Conservation (phyloP, 176 grass and related monocot genomes). For the Microstegium vimineum region DNA sequence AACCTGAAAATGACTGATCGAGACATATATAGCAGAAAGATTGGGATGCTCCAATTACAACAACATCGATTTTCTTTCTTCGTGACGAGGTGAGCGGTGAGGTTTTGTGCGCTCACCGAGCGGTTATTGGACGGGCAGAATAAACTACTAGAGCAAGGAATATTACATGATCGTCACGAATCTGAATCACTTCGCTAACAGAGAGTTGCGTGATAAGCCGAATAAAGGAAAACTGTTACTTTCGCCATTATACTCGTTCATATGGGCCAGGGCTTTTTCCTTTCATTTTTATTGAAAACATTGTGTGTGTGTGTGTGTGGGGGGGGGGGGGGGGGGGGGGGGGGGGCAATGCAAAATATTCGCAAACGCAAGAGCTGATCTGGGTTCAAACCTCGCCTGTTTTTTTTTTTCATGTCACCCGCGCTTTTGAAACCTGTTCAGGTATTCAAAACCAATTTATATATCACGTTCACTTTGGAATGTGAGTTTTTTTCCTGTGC, state of each 20-base stretch:
- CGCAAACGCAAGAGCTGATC: no score
- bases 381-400: no score
- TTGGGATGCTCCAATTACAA: background rate
- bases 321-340: no score
- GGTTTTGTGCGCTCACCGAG: background rate
- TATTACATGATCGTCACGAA: background rate
- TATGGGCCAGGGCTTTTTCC: background rate
- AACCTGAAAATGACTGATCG: background rate
- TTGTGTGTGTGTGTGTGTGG: no score
- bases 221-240: background rate
- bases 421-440: background rate
- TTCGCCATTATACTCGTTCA: background rate
- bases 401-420: no score
- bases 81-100: background rate
- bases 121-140: conserved; percentile 12
- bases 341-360: no score
- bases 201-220: background rate
- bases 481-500: no score
- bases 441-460: background rate
- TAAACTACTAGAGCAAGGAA: conserved; percentile 12
- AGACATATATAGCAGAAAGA: background rate
- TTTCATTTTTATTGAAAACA: background rate
- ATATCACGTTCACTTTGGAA: no score
- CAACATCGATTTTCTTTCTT: background rate
- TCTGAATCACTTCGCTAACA: background rate